phyloP scores from a whole-genome alignment of 106 monocot species.

The Phalaenopsis aphrodite region DNA sequence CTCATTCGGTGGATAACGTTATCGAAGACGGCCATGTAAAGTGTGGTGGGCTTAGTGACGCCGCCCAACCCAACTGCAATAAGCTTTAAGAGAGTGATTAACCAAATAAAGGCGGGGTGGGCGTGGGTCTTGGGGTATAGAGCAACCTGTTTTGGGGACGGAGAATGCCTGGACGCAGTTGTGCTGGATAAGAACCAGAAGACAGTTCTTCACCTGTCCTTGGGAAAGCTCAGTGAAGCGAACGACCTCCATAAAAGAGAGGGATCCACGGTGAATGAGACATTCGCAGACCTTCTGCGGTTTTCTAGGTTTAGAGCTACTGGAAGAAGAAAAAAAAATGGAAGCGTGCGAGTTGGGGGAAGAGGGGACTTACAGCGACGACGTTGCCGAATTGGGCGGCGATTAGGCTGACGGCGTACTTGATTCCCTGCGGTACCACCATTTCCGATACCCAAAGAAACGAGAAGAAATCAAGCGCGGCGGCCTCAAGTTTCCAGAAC shows the following conservation, averaged over 20 bases:
- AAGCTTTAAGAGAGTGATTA: not conserved
- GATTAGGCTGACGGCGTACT: constrained; percentile 42
- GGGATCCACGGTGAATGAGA: constrained; percentile 51
- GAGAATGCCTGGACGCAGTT: constrained; percentile 93
- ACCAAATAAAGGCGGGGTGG: not conserved
- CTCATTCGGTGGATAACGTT: constrained; percentile 76
- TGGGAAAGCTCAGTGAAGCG: constrained; percentile 34
- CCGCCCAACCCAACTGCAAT: constrained; percentile 20
- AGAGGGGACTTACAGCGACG: constrained; percentile 33
- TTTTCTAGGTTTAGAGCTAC: not conserved
- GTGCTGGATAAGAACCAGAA: constrained; percentile 88
- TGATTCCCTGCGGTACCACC: constrained; percentile 42
- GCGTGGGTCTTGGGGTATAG: not conserved
- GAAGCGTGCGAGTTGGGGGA: not conserved
- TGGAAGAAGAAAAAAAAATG: not conserved
- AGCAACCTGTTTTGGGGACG: constrained; percentile 26
- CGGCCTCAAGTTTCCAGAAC: no score
- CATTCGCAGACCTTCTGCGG: constrained; percentile 71
- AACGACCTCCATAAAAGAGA: constrained; percentile 51
- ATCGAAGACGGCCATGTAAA: constrained; percentile 67
- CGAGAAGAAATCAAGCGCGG: not conserved
- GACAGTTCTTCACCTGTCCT: constrained; percentile 59
- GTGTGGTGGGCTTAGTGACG: constrained; percentile 26
- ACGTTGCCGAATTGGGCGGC: constrained; percentile 55
- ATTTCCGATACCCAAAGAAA: constrained; percentile 10